These are phyloP conservation scores for Calonectria montana DNA, from an alignment of 2,329 filamentous ascomycete genomes.

Conservation along the genomic window DNA sequence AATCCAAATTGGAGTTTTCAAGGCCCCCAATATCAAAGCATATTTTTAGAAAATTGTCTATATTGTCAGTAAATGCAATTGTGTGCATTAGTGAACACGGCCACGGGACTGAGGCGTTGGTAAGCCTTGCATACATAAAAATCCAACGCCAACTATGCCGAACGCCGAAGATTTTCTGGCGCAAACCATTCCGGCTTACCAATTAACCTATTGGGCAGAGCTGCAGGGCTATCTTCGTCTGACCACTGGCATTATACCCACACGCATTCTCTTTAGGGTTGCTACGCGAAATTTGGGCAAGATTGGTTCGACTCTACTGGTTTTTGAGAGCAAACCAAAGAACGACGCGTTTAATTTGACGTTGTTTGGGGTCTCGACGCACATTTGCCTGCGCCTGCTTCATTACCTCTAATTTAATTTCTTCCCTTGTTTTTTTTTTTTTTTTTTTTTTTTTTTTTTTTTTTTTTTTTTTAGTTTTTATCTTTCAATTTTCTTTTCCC, in stretches of 20 bases:
- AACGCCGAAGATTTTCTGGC: not conserved
- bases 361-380: too few relatives aligned
- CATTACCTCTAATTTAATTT: too few relatives aligned
- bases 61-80: not conserved
- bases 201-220: not conserved
- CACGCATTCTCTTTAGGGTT: too few relatives aligned
- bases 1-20: not conserved
- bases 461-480: not conserved
- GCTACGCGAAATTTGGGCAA: too few relatives aligned
- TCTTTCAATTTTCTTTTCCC: too few relatives aligned
- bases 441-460: too few relatives aligned
- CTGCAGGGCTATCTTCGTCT: not conserved
- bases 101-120: not conserved
- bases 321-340: too few relatives aligned
- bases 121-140: not conserved
- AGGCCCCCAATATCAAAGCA: not conserved
- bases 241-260: not conserved
- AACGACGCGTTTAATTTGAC: too few relatives aligned
- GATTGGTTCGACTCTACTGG: too few relatives aligned
- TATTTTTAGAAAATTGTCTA: not conserved
- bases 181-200: not conserved
- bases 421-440: too few relatives aligned
- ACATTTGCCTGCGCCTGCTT: too few relatives aligned
- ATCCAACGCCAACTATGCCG: not conserved
- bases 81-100: not conserved